Evolutionary conservation across 2,329 filamentous ascomycete species (phyloP), one percentile per base, ranked within the genome.

Genomic region (Acrocalymma vagum): DNA sequence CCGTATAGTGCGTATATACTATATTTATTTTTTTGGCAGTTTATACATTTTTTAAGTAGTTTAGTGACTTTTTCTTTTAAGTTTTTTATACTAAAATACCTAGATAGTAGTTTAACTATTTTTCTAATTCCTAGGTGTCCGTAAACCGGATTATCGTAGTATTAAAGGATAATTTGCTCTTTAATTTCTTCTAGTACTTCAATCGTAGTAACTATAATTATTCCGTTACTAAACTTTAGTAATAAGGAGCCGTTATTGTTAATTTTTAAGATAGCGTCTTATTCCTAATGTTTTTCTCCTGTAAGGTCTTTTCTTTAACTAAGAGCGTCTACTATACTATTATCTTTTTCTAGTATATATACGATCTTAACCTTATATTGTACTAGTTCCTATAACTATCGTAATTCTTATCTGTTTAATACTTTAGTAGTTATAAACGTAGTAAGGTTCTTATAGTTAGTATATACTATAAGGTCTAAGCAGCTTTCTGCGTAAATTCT

Each of bases 21-120:
- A 10, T 40, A 10, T 4, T 39, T 48, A 20, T 48, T 49, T 11
- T 29, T 38, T 14, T 40, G n/a, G 25, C 16, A 49, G 15, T 42
- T 22, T 23, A 16, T 23, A 22, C 21, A 48, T 11, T 36, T 38
- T 3, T 38, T 25, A 2, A 45, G 38, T 17, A 23, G 47, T 4
- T 27, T 23, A 3, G 23, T 34, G 13, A 44, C 15, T 5, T 35
- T 44, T 9, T 38, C n/a, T 22, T 44, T 39, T 18, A 44, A 34
- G 9, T 13, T 5, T 11, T 5, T 6, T 25, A 44, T 34, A 13
- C 38, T 6, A 16, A 38, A 44, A 20, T 43, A 32, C 7, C 16
- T 6, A 14, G n/a, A 15, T 17, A 43, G 38, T 9, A 38, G 28
- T 29, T 43, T 24, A 18, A 38, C 33, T 9, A 13, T 43, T 23